Base-by-base conservation (phyloP, 495 filamentous ascomycete species). In the Recurvomyces mirabilis region DNA sequence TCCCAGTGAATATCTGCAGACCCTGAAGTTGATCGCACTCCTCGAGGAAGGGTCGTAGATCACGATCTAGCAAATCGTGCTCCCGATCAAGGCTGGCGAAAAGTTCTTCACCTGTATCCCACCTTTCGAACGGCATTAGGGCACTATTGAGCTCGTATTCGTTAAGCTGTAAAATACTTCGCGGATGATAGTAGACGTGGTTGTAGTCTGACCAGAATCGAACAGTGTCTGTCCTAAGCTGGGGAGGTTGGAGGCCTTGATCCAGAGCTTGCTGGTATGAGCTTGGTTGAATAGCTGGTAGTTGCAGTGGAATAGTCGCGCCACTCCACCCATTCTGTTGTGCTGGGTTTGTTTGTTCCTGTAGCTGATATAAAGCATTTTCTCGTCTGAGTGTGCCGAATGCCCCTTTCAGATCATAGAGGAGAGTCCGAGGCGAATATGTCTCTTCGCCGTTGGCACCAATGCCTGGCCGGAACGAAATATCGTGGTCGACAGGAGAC, bases 141-240 rank as follows among this genome's bases (percentile, higher is more conserved):
- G 68, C 68, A 1, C 83, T 86, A 57, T 78, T 75, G 22, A 93
- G 63, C 54, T 89, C 84, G 58, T 84, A 91, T 50, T 94, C 86
- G 54, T 81, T 81, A n/a, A 94, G 64, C 56, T 89, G 88, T 6
- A 94, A 70, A 28, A 93, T 74, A 4, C 87, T 94, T 29, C 78
- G 78, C 2, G 91, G 91, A 58, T 99, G 88, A 60, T 85, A 96
- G 64, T 79, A 96, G 12, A 93, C 70, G 21, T 85, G 76, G 50
- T 82, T 87, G 63, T 84, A 96, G 63, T 98, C 91, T 12, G 87
- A 93, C 88, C 93, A 98, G 66, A 86, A 96, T 23, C 84, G 79
- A 15, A 96, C 82, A 2, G 78, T 73, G 23, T 74, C 68, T 0
- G 81, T 70, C 2, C 69, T 81, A 13, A 94, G 72, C 14, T 65